phyloP scores from a whole-genome alignment of 495 filamentous ascomycete genomes.

The Neurospora sublineolata region DNA sequence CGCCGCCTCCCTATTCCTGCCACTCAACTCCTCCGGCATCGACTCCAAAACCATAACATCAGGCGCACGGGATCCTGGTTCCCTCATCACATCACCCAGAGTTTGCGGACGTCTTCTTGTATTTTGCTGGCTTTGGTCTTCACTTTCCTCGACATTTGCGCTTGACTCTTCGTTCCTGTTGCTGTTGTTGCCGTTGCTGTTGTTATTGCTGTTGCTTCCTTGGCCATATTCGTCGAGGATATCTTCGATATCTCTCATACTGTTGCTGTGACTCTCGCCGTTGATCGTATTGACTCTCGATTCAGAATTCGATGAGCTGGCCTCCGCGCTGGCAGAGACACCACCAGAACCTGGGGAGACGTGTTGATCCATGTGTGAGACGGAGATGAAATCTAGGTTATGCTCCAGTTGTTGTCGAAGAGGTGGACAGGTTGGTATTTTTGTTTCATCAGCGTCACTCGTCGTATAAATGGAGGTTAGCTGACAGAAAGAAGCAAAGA shows the following conservation, averaged over 20 bases:
- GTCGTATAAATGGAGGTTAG: not conserved
- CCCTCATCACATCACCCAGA: conserved; percentile 31
- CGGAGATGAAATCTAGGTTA: not conserved
- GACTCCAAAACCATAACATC: conserved; percentile 28
- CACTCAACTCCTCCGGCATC: conserved; percentile 8
- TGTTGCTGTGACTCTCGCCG: not conserved
- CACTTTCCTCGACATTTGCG: not conserved
- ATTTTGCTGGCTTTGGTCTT: not conserved
- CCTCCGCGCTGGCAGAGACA: not conserved
- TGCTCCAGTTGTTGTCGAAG: not conserved
- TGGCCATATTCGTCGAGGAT: not conserved
- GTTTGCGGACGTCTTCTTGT: conserved; percentile 11
- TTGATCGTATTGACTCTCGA: not conserved
- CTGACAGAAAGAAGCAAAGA: not conserved
- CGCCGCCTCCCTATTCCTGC: conserved; percentile 6
- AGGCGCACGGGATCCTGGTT: conserved; percentile 23
- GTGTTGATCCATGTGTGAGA: not conserved
- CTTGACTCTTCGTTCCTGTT: not conserved
- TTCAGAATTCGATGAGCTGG: not conserved
- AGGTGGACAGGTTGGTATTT: not conserved
- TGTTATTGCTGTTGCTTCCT: conserved; percentile 1
- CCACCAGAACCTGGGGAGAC: not conserved
- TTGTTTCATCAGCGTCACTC: not conserved
- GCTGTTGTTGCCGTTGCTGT: not conserved
- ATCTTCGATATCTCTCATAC: not conserved